Conservation (phyloP, 2,329 filamentous ascomycete genomes). For the Rhynchosporium secalis region DNA sequence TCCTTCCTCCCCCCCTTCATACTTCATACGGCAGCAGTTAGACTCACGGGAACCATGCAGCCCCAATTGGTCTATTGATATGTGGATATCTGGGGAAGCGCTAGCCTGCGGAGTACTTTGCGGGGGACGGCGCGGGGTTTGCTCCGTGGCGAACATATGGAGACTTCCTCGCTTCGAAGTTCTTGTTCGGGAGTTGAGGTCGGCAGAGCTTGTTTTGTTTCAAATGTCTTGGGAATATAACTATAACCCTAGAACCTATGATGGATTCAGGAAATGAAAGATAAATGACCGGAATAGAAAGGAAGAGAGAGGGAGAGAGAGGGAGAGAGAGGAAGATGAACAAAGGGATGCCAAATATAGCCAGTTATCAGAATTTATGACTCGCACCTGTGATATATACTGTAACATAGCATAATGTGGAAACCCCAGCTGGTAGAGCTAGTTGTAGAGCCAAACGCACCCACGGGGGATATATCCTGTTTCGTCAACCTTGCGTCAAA, state of each 20-base stretch:
- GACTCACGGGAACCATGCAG: not conserved
- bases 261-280: too few species aligned
- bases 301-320: too few species aligned
- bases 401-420: too few species aligned
- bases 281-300: too few species aligned
- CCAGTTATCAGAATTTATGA: too few species aligned
- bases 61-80: not conserved
- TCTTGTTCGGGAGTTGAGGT: constrained; percentile 10
- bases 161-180: not conserved
- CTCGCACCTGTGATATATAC: too few species aligned
- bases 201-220: constrained; percentile 2
- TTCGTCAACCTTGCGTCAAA: not conserved
- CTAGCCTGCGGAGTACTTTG: not conserved
- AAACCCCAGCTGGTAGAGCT: too few species aligned
- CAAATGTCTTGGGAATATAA: not conserved
- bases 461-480: not conserved
- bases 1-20: too few species aligned
- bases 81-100: constrained; percentile 16
- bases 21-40: too few species aligned
- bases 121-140: not conserved
- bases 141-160: not conserved
- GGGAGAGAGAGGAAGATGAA: too few species aligned
- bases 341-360: too few species aligned
- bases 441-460: not conserved
- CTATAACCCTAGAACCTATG: too few species aligned